Base-by-base conservation (phyloP, 1,284 basidiomycete genomes). In the Rhodotorula sp. region DNA sequence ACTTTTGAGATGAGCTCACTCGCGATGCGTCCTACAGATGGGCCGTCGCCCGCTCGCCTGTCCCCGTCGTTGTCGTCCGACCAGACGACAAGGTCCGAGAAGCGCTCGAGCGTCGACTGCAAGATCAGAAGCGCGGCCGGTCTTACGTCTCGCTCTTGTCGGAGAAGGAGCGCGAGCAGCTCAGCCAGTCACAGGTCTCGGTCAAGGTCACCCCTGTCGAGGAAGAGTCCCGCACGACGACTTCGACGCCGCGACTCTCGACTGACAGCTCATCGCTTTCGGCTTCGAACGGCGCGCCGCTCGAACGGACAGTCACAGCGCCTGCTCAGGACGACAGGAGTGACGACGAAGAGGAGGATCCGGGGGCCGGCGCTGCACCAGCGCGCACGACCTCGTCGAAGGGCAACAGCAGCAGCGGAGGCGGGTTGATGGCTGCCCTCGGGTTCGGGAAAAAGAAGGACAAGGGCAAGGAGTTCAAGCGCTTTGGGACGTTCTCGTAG, bases 31-130 rank as follows among this genome's bases (percentile, higher is more conserved):
- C 37, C 8, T 22, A 34, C n/a, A 73, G 72, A 72, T 94, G 93
- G 79, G 92, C 89, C 70, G 85, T 95, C 50, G 89, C 89, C 16
- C 91, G 91, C 77, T 93, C 91, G 2, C 91, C 92, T 2, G 90
- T 95, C 0, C 93, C 93, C 0, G 90, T 94, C 73, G 91, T 96
- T 71, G 93, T 95, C 65, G 91, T 95, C 50, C 85, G 82, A 22
- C 76, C 76, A 1, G 72, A 73, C 24, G 65, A 67, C 64, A 77
- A 76, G 59, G 76, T 77, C 2, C 67, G 70, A 11, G 73, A 74
- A 59, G 68, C 61, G 10, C 67, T 74, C 63, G 65, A 62, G 51
- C 63, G 67, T 8, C 71, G 75, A 30, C 64, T 73, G 31, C 54
- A 69, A 59, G 70, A 71, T 58, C 37, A 48, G 31, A 72, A 72